phyloP scores from a whole-genome alignment of 345 rosid species.

The Camelina laxa region DNA sequence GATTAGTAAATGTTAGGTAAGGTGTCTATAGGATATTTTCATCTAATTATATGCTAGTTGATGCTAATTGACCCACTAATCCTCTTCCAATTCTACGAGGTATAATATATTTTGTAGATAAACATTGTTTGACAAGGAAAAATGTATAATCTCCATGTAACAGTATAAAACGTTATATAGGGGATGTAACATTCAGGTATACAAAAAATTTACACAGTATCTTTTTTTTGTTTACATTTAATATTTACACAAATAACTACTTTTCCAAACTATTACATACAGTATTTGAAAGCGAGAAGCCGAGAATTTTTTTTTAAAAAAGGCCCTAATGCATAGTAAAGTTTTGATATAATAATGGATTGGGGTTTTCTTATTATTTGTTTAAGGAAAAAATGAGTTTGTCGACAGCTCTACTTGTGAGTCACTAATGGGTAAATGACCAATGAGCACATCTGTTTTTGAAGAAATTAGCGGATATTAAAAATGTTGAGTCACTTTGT shows the following conservation, averaged over 20 bases:
- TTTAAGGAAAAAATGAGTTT: constrained; percentile 14
- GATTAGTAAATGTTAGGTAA: constrained; percentile 30
- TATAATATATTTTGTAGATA: not conserved
- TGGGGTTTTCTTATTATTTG: not conserved
- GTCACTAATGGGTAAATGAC: not conserved
- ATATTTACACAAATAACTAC: not conserved
- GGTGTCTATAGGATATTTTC: constrained; percentile 23
- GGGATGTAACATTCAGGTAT: too few relatives aligned
- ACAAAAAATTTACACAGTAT: too few relatives aligned
- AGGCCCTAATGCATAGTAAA: not conserved
- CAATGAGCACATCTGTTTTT: constrained; percentile 12
- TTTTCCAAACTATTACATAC: not conserved
- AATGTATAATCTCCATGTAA: not conserved
- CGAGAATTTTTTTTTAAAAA: too few relatives aligned
- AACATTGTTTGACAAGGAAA: not conserved
- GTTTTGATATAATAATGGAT: constrained; percentile 9
- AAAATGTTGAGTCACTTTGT: constrained; percentile 14
- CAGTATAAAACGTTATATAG: too few relatives aligned
- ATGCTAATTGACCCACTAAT: constrained; percentile 19
- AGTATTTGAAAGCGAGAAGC: too few relatives aligned
- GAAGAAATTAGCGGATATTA: constrained; percentile 9
- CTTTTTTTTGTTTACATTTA: not conserved
- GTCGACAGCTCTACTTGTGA: constrained; percentile 13
- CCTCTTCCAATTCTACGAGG: not conserved
- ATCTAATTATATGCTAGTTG: constrained; percentile 6